Conservation (phyloP, 1,284 basidiomycete species). For the Papiliotrema nemorosa region DNA sequence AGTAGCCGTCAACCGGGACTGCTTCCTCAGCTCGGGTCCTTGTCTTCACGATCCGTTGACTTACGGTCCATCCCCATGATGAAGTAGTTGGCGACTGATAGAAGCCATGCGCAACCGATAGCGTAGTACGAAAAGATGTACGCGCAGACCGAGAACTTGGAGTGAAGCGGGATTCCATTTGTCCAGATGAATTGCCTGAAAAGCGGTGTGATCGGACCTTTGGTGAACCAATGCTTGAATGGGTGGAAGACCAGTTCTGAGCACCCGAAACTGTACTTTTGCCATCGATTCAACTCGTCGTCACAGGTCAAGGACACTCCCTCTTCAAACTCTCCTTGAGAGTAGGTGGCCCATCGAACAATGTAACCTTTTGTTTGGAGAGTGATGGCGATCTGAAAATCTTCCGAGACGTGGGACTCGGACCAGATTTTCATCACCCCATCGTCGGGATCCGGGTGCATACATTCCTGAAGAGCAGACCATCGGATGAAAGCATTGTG, state of each 20-base stretch:
- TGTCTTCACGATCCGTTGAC: neutral
- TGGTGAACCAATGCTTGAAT: constrained; percentile 64
- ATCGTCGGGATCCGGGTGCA: constrained; percentile 66
- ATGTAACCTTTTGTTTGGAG: constrained; percentile 61
- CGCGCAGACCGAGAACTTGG: constrained; percentile 39
- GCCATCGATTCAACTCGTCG: constrained; percentile 65
- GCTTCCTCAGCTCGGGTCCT: neutral
- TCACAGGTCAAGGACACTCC: constrained; percentile 68
- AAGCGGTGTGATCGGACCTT: constrained; percentile 72
- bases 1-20: constrained; percentile 63
- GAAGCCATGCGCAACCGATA: constrained; percentile 62
- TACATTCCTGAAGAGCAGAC: constrained; percentile 76
- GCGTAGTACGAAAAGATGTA: constrained; percentile 83
- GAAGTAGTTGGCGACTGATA: constrained; percentile 68
- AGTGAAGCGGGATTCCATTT: constrained; percentile 50
- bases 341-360: constrained; percentile 80
- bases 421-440: constrained; percentile 69
- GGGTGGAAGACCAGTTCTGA: constrained; percentile 75
- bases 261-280: constrained; percentile 74
- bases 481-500: constrained; percentile 87
- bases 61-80: constrained; percentile 58
- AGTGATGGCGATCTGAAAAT: constrained; percentile 71
- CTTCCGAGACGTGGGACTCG: constrained; percentile 76
- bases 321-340: constrained; percentile 75
- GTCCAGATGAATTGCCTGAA: constrained; percentile 73